These are phyloP conservation scores for Backusella psychrophila DNA, from an alignment of 192 early-diverging fungal species.

Conservation along the genomic window DNA sequence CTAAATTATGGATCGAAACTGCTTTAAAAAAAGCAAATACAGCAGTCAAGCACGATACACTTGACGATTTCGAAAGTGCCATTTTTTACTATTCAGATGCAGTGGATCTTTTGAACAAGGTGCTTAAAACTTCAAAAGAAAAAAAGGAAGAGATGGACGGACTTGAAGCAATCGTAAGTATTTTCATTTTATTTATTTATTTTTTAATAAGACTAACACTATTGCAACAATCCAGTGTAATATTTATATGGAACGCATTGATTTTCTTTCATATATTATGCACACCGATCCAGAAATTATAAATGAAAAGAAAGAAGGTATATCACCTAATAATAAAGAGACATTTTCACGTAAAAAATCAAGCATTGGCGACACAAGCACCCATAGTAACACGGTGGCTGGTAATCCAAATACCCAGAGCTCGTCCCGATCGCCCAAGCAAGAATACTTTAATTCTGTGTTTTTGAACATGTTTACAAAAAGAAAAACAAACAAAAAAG, in stretches of 20 bases:
- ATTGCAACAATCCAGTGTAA: not conserved
- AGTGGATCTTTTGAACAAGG: not conserved
- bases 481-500: not conserved
- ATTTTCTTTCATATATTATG: not conserved
- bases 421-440: not conserved
- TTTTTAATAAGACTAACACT: not conserved
- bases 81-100: not conserved
- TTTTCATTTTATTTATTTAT: not conserved
- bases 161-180: not conserved
- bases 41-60: not conserved
- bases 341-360: not conserved
- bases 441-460: not conserved
- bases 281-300: not conserved
- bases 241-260: not conserved
- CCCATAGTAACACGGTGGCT: not conserved
- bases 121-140: slow-evolving; percentile 9
- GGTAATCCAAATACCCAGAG: not conserved
- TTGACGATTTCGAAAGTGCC: not conserved
- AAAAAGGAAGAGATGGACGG: not conserved
- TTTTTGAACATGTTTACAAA: not conserved
- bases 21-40: slow-evolving; percentile 1
- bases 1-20: not conserved
- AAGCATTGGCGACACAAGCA: not conserved
- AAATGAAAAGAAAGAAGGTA: not conserved
- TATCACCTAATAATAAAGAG: not conserved